Evolutionary conservation across 352 stramenopile genomes (phyloP).

Genomic region (Phytopythium litorale): DNA sequence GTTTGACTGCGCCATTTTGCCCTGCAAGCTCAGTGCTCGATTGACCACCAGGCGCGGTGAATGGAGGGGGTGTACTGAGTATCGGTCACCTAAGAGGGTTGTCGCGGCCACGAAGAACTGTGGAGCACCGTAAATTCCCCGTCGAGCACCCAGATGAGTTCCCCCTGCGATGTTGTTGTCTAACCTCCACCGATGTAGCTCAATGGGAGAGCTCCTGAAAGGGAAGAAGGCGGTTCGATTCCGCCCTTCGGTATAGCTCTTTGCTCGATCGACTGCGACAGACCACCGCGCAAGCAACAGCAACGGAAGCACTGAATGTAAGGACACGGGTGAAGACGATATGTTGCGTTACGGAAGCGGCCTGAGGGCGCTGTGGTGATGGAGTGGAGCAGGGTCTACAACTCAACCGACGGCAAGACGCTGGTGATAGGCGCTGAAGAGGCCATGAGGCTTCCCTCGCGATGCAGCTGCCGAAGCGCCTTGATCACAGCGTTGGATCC

Average conservation of each 20-base stretch:
- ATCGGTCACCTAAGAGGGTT: slow-evolving; percentile 10
- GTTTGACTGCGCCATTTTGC: slow-evolving; percentile 4
- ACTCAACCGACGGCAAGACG: slow-evolving; percentile 1
- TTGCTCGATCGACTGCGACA: background rate
- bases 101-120: slow-evolving; percentile 6
- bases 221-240: slow-evolving; percentile 7
- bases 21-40: slow-evolving; percentile 7
- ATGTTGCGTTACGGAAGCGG: slow-evolving; percentile 1
- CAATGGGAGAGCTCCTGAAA: slow-evolving; percentile 9
- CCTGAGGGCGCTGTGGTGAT: background rate
- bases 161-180: slow-evolving; percentile 3
- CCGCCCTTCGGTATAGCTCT: slow-evolving; percentile 5
- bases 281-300: background rate
- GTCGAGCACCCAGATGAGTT: slow-evolving; percentile 6
- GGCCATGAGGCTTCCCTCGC: slow-evolving; percentile 2
- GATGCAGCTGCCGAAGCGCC: slow-evolving; percentile 8
- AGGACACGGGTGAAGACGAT: too few relatives aligned
- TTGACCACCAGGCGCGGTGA: slow-evolving; percentile 8
- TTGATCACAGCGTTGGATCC: slow-evolving; percentile 7
- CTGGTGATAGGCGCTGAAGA: slow-evolving; percentile 1
- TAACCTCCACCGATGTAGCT: slow-evolving; percentile 6
- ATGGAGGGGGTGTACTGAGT: slow-evolving; percentile 5
- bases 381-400: background rate
- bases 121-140: slow-evolving; percentile 1
- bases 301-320: background rate